phyloP scores from a whole-genome alignment of 2,329 filamentous ascomycete genomes.

The Alternaria alternata region DNA sequence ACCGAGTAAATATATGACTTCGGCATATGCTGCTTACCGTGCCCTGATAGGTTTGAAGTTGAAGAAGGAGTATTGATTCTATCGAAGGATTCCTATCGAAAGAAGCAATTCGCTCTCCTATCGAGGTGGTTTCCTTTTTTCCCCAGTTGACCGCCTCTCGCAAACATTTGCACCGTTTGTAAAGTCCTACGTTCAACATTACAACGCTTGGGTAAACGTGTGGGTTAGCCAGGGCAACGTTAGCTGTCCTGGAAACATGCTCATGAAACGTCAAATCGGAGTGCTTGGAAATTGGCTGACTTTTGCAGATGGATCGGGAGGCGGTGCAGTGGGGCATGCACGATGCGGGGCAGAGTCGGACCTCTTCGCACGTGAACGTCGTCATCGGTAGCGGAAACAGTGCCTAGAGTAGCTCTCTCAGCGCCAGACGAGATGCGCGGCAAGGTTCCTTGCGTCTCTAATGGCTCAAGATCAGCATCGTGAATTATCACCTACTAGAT shows the following conservation, averaged over 20 bases:
- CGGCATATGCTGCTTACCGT: not conserved
- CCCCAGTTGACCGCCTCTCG: not conserved
- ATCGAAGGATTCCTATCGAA: not conserved
- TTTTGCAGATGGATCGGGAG: not conserved
- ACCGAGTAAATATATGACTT: not conserved
- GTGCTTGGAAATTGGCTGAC: not conserved
- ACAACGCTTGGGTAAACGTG: not conserved
- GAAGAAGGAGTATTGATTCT: not conserved
- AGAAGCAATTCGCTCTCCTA: not conserved
- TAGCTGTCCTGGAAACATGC: not conserved
- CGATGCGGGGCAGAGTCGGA: slow-evolving; percentile 26
- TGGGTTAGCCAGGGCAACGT: not conserved
- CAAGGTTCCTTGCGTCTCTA: slow-evolving; percentile 11
- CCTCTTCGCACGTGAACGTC: slow-evolving; percentile 16
- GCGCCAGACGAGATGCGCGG: slow-evolving; percentile 11
- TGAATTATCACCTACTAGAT: slow-evolving; percentile 1
- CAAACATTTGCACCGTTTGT: not conserved
- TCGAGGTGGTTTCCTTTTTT: not conserved
- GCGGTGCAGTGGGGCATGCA: slow-evolving; percentile 15
- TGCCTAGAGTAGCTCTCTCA: slow-evolving; percentile 1
- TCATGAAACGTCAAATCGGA: not conserved
- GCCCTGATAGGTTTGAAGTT: not conserved
- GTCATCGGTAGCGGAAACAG: slow-evolving; percentile 23
- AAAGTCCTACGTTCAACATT: not conserved
- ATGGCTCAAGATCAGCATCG: slow-evolving; percentile 4